Conservation (phyloP, 306 rosid species). For the Lathyrus oleraceus region DNA sequence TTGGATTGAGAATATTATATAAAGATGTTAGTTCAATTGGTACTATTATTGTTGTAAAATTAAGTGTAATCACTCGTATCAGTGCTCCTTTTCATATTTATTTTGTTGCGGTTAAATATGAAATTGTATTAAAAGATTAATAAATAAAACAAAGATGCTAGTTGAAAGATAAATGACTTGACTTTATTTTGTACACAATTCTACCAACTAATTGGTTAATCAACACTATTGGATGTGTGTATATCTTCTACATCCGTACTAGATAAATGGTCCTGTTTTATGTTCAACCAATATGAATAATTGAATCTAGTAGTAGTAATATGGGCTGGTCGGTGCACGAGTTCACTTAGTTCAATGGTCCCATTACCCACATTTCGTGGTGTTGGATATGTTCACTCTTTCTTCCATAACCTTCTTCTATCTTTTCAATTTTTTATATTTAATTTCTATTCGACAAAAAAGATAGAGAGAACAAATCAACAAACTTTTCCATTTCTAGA, state of each 20-base stretch:
- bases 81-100: too few species aligned
- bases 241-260: background rate
- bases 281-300: background rate
- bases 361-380: constrained; percentile 10
- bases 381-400: background rate
- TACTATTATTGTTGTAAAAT: too few species aligned
- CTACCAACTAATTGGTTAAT: too few species aligned
- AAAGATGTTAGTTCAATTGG: too few species aligned
- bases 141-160: too few species aligned
- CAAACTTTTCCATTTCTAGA: background rate
- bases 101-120: too few species aligned
- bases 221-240: too few species aligned
- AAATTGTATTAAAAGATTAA: too few species aligned
- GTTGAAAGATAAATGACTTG: too few species aligned
- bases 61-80: too few species aligned
- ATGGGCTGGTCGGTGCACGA: constrained; percentile 1
- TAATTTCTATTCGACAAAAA: background rate
- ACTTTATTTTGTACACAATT: too few species aligned
- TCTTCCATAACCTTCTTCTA: background rate
- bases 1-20: too few species aligned
- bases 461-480: background rate
- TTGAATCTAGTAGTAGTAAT: background rate
- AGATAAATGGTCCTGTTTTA: background rate
- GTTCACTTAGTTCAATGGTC: background rate
- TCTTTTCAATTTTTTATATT: background rate